These are phyloP conservation scores for Astraeus odoratus DNA, from an alignment of 768 basidiomycete genomes.

Conservation along the genomic window DNA sequence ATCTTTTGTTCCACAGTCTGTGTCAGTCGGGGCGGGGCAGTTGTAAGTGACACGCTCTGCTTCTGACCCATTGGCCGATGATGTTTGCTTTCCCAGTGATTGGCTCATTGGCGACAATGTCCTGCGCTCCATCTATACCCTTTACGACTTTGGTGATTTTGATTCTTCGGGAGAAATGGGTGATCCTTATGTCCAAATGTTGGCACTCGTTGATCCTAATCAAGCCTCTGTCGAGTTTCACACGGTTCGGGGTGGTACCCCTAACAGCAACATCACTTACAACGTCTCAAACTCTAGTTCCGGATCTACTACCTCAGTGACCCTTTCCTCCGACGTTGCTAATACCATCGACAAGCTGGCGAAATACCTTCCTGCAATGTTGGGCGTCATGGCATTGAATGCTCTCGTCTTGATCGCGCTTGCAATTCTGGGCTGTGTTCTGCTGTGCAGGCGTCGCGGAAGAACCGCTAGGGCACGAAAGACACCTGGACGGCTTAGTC, in stretches of 20 bases:
- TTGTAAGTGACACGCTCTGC: conserved; percentile 44
- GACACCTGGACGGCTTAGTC: conserved; percentile 41
- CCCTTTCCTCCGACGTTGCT: conserved; percentile 52
- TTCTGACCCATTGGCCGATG: conserved; percentile 1
- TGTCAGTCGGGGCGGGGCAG: conserved; percentile 53
- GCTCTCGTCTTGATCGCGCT: conserved; percentile 60
- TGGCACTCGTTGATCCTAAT: conserved; percentile 62
- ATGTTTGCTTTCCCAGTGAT: conserved; percentile 42
- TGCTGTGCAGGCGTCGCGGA: conserved; percentile 45
- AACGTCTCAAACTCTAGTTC: conserved; percentile 38
- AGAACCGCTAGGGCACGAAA: conserved; percentile 30
- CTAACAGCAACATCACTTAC: conserved; percentile 65
- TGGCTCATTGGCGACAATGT: conserved; percentile 81
- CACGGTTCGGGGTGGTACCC: conserved; percentile 53
- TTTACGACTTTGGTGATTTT: conserved; percentile 84
- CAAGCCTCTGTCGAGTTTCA: conserved; percentile 70
- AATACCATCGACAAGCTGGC: conserved; percentile 56
- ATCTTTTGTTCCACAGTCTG: conserved; percentile 61
- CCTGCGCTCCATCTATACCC: conserved; percentile 72
- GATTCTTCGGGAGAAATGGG: conserved; percentile 58
- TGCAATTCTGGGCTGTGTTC: conserved; percentile 43
- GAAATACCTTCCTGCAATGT: conserved; percentile 62
- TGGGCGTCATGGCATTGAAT: conserved; percentile 73
- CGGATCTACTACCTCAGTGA: conserved; percentile 36
- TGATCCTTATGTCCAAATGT: conserved; percentile 69